Base-by-base conservation (phyloP, 805 yeast species). In the Yueomyces sinensis region DNA sequence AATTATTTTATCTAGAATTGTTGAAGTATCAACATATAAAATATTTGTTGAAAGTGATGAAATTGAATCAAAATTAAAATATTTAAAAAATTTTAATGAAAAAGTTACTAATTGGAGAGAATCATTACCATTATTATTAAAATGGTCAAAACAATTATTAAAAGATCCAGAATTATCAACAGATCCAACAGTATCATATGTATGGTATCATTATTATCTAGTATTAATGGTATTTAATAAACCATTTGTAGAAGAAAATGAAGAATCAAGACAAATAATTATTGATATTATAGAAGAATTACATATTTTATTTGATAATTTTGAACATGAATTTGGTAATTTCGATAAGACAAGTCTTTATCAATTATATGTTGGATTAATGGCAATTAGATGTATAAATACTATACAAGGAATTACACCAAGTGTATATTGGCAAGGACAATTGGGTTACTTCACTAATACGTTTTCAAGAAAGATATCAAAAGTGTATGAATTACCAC, bases 171-270 rank as follows among this genome's bases (percentile, higher is more conserved):
- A 72, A 11, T 64, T 64, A 30, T 47, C 59, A 13, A 53, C 60
- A 7, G 73, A 72, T 42, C 78, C 79, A 0, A 71, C 74, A 0
- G 56, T 63, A 16, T 61, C 72, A 30, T 61, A 69, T 32, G 66
- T 73, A 31, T 59, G 72, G 45, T 72, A 70, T 44, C 72, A 70
- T 44, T 75, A 74, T 48, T 75, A 74, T 45, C 65, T 75, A 31
- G 65, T 72, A 2, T 51, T 69, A 14, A 55, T 75, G n/a, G 73
- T 80, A 37, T 62, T 74, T 34, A 74, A 74, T 45, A 59, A 76
- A 29, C 80, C 79, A 2, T 74, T 74, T 43, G 64, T 73, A 29
- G 74, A 70, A 27, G 60, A 57, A 23, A 45, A 50, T 27, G 46
- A 39, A 9, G 55, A 46, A 31, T 46, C 58, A 2, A 43, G 45